phyloP scores from a whole-genome alignment of 2,329 filamentous ascomycete genomes.

The Epichloe sylvatica region DNA sequence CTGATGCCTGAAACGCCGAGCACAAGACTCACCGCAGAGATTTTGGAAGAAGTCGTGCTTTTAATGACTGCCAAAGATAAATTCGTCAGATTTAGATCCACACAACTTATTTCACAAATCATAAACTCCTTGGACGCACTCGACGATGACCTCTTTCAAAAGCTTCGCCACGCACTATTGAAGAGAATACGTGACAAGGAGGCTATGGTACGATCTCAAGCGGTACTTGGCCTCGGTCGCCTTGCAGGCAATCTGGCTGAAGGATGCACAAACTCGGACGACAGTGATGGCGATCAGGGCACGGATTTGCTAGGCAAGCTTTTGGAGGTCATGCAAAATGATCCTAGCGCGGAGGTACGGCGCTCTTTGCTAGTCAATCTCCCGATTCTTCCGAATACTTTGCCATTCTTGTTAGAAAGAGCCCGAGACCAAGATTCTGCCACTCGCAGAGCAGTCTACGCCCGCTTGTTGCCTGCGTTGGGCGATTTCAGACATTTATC shows the following conservation, averaged over 20 bases:
- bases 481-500: constrained; percentile 92
- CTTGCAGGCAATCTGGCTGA: constrained; percentile 67
- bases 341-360: constrained; percentile 85
- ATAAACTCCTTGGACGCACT: constrained; percentile 87
- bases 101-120: constrained; percentile 79
- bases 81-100: constrained; percentile 74
- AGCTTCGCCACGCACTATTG: constrained; percentile 63
- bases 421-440: constrained; percentile 77
- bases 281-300: constrained; percentile 47
- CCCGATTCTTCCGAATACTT: constrained; percentile 67
- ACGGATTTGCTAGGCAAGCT: constrained; percentile 69
- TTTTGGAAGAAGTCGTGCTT: constrained; percentile 61
- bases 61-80: constrained; percentile 84
- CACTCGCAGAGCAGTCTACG: constrained; percentile 76
- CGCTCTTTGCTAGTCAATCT: constrained; percentile 79
- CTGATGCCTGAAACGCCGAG: constrained; percentile 71
- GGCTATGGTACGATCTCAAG: constrained; percentile 79
- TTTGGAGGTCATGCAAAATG: constrained; percentile 79
- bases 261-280: constrained; percentile 54
- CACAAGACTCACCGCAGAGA: constrained; percentile 58
- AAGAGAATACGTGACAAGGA: constrained; percentile 91
- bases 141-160: constrained; percentile 80
- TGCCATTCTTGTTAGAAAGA: constrained; percentile 79
- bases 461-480: constrained; percentile 69
- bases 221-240: constrained; percentile 76